A percentile compares a stretch with the other conserved stretches of the same genome.
Conservation (phyloP, 139 green algal genomes). For the Pleodorina starrii region DNA sequence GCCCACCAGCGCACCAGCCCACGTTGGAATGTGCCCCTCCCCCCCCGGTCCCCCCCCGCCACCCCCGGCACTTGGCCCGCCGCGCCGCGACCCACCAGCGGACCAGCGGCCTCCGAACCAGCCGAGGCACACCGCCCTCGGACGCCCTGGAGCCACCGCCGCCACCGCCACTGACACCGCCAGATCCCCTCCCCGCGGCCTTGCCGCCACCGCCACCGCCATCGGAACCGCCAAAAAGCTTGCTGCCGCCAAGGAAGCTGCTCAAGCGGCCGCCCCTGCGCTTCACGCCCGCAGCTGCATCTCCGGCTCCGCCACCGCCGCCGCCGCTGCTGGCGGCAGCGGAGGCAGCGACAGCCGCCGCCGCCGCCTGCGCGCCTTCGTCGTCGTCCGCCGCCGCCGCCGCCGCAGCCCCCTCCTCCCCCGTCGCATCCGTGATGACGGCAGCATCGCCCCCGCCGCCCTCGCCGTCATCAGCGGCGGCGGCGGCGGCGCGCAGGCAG, state of each 20-base stretch:
- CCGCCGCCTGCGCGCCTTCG: background rate
- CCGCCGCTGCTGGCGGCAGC: background rate
- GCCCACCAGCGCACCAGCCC: no score
- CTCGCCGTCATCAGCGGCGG: background rate
- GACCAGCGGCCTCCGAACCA: slow-evolving; percentile 16
- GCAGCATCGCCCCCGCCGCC: no score
- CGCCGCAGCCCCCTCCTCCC: background rate
- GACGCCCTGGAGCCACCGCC: no score
- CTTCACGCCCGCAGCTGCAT: background rate
- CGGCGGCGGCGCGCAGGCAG: slow-evolving; percentile 27
- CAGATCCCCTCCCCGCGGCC: background rate
- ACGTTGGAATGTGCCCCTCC: no score
- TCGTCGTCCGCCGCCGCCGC: background rate
- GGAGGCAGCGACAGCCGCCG: background rate
- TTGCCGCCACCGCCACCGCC: background rate
- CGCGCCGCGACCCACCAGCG: slow-evolving; percentile 32
- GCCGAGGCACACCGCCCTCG: background rate
- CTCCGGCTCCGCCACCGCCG: background rate
- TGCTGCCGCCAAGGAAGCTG: background rate
- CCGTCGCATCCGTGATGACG: no score
- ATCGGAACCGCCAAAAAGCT: background rate
- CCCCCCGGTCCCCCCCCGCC: no score
- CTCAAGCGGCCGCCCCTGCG: background rate
- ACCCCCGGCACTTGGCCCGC: no score
- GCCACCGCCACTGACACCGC: background rate